Conservation (phyloP, 495 filamentous ascomycete species). For the Melanomma pulvis-pyrius region DNA sequence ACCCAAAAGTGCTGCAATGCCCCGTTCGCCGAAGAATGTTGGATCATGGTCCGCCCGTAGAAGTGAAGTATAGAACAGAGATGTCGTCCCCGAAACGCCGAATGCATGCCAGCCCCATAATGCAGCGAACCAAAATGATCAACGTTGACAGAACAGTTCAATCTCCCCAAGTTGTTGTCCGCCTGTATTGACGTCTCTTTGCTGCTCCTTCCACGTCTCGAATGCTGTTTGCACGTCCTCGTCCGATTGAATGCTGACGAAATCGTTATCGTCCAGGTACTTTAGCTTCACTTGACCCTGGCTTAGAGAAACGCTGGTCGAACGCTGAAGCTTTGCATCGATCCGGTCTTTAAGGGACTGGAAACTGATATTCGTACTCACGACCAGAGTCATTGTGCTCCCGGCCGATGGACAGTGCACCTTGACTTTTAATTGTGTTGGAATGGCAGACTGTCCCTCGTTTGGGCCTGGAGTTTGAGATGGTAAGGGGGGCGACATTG, state of each 20-base stretch:
- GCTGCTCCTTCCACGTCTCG: slow-evolving; percentile 83
- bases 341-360: slow-evolving; percentile 94
- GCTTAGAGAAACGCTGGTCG: slow-evolving; percentile 77
- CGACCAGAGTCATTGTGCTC: slow-evolving; percentile 86
- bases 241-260: slow-evolving; percentile 88
- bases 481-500: slow-evolving; percentile 36
- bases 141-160: slow-evolving; percentile 69
- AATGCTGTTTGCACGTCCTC: slow-evolving; percentile 95
- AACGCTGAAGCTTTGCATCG: slow-evolving; percentile 85
- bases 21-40: slow-evolving; percentile 29
- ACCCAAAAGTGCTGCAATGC: slow-evolving; percentile 7
- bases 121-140: slow-evolving; percentile 5
- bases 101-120: slow-evolving; percentile 17
- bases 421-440: slow-evolving; percentile 86
- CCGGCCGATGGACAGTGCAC: slow-evolving; percentile 79
- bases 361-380: slow-evolving; percentile 89
- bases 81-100: slow-evolving; percentile 31
- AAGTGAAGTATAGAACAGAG: slow-evolving; percentile 19
- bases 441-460: slow-evolving; percentile 30
- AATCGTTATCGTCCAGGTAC: slow-evolving; percentile 93
- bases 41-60: slow-evolving; percentile 20
- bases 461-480: slow-evolving; percentile 13
- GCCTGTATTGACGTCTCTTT: slow-evolving; percentile 61
- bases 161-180: slow-evolving; percentile 77
- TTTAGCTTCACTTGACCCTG: slow-evolving; percentile 77